These are phyloP conservation scores for Pythium brachiatum DNA, from an alignment of 352 stramenopile genomes.

Conservation along the genomic window DNA sequence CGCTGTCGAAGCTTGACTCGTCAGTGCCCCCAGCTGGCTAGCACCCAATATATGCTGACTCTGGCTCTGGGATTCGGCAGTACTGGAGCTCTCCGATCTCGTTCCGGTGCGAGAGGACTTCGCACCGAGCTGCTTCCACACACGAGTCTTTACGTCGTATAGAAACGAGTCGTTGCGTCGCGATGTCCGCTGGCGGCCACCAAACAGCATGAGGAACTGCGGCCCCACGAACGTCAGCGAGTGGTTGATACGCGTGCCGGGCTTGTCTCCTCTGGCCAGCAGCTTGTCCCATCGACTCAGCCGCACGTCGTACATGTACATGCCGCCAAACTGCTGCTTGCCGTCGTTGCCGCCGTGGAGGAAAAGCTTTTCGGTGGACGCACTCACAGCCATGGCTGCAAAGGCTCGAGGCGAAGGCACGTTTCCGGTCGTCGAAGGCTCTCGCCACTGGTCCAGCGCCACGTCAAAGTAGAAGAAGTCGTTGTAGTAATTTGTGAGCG, in stretches of 20 bases:
- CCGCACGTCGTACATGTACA: slow-evolving; percentile 56
- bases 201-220: slow-evolving; percentile 59
- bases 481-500: slow-evolving; percentile 49
- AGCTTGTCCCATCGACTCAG: slow-evolving; percentile 58
- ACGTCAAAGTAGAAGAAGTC: slow-evolving; percentile 79
- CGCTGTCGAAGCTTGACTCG: neutral
- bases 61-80: neutral
- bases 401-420: slow-evolving; percentile 45
- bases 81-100: neutral
- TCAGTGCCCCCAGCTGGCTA: neutral
- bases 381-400: slow-evolving; percentile 42
- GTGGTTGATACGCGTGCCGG: slow-evolving; percentile 56
- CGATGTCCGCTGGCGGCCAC: slow-evolving; percentile 38
- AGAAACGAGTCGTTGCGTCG: slow-evolving; percentile 60
- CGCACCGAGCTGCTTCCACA: slow-evolving; percentile 2
- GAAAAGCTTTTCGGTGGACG: slow-evolving; percentile 55
- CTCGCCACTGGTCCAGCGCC: slow-evolving; percentile 54
- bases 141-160: slow-evolving; percentile 30
- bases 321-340: slow-evolving; percentile 51
- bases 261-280: slow-evolving; percentile 35
- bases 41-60: neutral
- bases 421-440: slow-evolving; percentile 31
- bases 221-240: slow-evolving; percentile 48
- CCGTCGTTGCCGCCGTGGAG: slow-evolving; percentile 60
- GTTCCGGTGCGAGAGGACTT: neutral